Base-by-base conservation (phyloP, 2,329 filamentous ascomycete genomes). In the Phialemoniopsis sp. region DNA sequence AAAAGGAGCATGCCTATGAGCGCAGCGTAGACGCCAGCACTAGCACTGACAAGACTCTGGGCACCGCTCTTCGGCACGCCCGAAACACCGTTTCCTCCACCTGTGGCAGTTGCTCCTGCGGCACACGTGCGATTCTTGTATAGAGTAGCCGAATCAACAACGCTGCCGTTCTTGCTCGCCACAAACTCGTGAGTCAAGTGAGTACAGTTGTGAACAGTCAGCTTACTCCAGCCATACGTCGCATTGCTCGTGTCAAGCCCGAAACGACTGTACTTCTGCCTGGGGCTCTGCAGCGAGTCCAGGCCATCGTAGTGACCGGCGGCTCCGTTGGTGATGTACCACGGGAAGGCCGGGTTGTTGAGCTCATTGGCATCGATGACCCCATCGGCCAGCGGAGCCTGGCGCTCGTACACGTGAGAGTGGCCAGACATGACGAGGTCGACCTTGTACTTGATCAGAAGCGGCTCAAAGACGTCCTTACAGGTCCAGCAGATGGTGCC, bases 171-270 rank as follows among this genome's bases (percentile, higher is more conserved):
- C 13, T 41, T 52, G 43, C 48, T 55, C 16, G 53, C 52, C 16
- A 67, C 45, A 34, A 61, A 61, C 16, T 65, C 54, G 43, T 62
- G 58, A 13, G 56, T 60, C 50, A 67, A 31, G 42, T 67, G 62
- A 4, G 60, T 58, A 37, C 53, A 51, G 46, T 67, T 66, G 48
- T 64, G 61, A 42, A 68, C 64, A 3, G 56, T 62, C 33, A 68
- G 46, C 32, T 47, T 53, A 34, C 51, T 57, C 58, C 60, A 67
- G 17, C 62, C 58, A 42, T 63, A 68, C 7, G 49, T 56, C 10
- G 48, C 49, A 36, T 65, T 52, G 32, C 44, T 40, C 12, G 51
- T 50, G 38, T 53, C 54, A 8, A 55, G 49, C 7, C 48, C 47
- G 39, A 57, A 63, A 14, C 43, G 49, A 14, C 40, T 42, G 39